A percentile compares a stretch with the other conserved stretches of the same genome.
Evolutionary conservation across 129 eudicot species (phyloP).

Genomic region (Saussurea involucrata): DNA sequence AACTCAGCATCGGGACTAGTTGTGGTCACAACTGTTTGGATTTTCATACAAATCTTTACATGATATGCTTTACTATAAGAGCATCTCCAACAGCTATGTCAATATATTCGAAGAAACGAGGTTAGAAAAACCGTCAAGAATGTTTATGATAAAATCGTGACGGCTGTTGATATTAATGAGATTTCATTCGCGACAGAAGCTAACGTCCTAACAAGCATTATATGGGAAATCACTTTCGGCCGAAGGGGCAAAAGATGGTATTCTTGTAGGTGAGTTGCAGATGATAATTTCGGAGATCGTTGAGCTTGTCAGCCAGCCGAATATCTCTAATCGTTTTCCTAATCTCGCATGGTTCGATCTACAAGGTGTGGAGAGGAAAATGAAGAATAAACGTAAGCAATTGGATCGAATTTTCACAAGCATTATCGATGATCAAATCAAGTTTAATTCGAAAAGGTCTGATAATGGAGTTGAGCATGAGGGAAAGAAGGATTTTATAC

Average conservation of each 20-base stretch:
- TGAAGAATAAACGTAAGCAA: neutral
- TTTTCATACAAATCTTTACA: no score
- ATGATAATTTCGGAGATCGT: neutral
- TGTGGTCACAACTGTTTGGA: no score
- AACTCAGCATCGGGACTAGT: no score
- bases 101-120: neutral
- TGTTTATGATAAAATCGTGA: neutral
- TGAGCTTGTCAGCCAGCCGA: neutral
- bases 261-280: neutral
- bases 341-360: neutral
- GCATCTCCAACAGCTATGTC: no score
- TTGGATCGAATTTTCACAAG: neutral
- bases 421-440: neutral
- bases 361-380: neutral
- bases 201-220: neutral
- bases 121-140: neutral
- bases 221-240: neutral
- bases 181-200: neutral
- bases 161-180: neutral
- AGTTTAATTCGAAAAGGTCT: neutral
- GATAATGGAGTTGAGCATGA: neutral
- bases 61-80: no score
- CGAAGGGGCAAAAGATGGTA: neutral
- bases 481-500: slow-evolving; percentile 23
- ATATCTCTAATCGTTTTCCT: neutral